Evolutionary conservation across 1,284 basidiomycete species (phyloP), one percentile per base, ranked within the genome.

Genomic region (Xerocomus nothofagi): DNA sequence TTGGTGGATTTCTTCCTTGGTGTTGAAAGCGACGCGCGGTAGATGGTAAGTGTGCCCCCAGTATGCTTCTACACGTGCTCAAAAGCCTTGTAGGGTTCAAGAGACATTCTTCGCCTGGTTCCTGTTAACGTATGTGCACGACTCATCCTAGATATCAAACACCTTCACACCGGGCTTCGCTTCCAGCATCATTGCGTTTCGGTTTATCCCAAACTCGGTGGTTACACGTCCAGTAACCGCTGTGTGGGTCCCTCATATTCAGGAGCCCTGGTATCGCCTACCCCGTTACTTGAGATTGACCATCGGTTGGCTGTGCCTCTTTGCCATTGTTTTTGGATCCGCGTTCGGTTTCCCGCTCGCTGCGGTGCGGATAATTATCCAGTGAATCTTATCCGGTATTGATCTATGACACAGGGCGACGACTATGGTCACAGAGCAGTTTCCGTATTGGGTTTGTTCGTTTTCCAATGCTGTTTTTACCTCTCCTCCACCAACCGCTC

Each of bases 21-120:
- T 89, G 20, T 70, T 91, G 39, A 61, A 72, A 49, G 80, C 76
- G 14, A 91, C 89, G 5, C 78, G 89, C 36, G 82, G 80, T 69
- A 75, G 86, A 71, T 91, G 88, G 88, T 80, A 66, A 50, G 65
- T 54, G 39, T 49, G 40, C 32, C 11, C 32, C 44, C 17, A 15
- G 6, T 21, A 34, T 51, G 20, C 44, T 32, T n/a, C 41, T 18
- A 10, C 31, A 26, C n/a, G 32, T 49, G 46, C 56, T 68, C 48
- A 59, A 38, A 56, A 40, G 15, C 39, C 17, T 30, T 44, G 8
- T 24, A 65, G 87, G 87, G 79, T 91, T 55, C 84, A 87, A 7
- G 87, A 90, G 68, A 87, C 88, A 0, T 42, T 91, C 38, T 87
- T 84, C 59, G 86, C 89, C 4, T 92, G 89, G 90, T 81, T 81